Conservation (phyloP, 2,329 filamentous ascomycete genomes). For the Xylariomycetidae sp. region DNA sequence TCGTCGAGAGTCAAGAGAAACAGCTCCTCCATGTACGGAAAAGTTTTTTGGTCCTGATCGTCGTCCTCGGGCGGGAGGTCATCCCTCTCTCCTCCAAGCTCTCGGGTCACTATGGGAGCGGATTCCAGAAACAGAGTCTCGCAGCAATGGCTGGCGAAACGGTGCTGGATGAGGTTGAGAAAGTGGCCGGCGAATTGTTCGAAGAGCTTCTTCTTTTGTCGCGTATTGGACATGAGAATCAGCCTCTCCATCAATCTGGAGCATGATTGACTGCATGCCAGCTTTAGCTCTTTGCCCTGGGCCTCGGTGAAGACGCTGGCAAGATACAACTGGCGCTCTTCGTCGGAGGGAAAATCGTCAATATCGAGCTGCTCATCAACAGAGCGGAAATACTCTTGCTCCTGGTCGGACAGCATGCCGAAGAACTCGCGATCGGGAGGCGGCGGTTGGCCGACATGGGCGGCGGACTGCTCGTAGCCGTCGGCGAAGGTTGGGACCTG, state of each 20-base stretch:
- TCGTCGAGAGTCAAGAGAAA: constrained; percentile 82
- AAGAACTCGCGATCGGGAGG: constrained; percentile 69
- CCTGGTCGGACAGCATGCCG: constrained; percentile 83
- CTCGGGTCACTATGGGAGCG: constrained; percentile 70
- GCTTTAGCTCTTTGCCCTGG: constrained; percentile 87
- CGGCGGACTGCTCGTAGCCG: constrained; percentile 13
- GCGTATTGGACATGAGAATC: constrained; percentile 71
- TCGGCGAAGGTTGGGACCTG: constrained; percentile 15
- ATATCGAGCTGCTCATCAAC: constrained; percentile 86
- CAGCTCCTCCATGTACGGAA: constrained; percentile 71
- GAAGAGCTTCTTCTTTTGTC: constrained; percentile 83
- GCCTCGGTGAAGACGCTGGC: constrained; percentile 83
- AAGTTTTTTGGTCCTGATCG: constrained; percentile 40
- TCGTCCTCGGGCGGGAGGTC: constrained; percentile 35
- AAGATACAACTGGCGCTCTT: constrained; percentile 67
- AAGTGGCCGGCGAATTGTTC: constrained; percentile 82
- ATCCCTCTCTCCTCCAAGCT: constrained; percentile 51
- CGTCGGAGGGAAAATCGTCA: constrained; percentile 75
- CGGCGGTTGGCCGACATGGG: constrained; percentile 7
- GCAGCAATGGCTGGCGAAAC: constrained; percentile 95
- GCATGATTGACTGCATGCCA: constrained; percentile 92
- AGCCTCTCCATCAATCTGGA: constrained; percentile 88
- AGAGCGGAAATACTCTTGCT: constrained; percentile 91
- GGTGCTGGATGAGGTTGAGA: constrained; percentile 82
- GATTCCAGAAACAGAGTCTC: constrained; percentile 85